These are phyloP conservation scores for Hypoxylon fuscum DNA, from an alignment of 495 filamentous ascomycete genomes.

Conservation along the genomic window DNA sequence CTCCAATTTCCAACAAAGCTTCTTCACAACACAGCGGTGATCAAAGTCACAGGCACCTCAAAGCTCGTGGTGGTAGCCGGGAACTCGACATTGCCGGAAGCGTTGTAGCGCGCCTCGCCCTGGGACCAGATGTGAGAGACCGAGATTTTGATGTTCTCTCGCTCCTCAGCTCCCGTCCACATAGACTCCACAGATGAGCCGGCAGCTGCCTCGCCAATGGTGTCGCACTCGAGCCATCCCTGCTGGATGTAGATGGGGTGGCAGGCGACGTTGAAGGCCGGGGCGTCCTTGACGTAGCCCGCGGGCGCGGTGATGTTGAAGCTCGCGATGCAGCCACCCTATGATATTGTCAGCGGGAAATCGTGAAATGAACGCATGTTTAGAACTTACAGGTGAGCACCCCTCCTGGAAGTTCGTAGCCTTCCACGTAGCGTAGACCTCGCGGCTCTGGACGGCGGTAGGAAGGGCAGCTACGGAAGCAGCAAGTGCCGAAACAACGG, in stretches of 20 bases:
- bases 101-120: conserved; percentile 20
- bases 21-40: conserved; percentile 18
- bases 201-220: neutral
- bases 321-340: conserved; percentile 14
- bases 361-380: neutral
- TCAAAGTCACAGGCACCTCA: conserved; percentile 13
- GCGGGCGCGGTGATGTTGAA: conserved; percentile 27
- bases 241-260: conserved; percentile 12
- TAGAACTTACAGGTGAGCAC: conserved; percentile 17
- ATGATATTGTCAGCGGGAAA: neutral
- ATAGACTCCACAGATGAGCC: conserved; percentile 12
- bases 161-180: neutral
- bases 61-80: neutral
- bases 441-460: conserved; percentile 2
- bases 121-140: conserved; percentile 17
- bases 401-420: conserved; percentile 6
- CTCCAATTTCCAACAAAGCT: neutral
- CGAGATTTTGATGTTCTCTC: conserved; percentile 8
- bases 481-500: conserved; percentile 23
- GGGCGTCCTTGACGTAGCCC: conserved; percentile 20
- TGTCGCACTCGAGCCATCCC: conserved; percentile 7
- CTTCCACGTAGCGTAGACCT: conserved; percentile 17
- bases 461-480: conserved; percentile 13
- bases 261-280: conserved; percentile 19
- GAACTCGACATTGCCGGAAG: conserved; percentile 16